These are phyloP conservation scores for Inonotus hispidus DNA, from an alignment of 1,284 basidiomycete genomes.

Conservation along the genomic window DNA sequence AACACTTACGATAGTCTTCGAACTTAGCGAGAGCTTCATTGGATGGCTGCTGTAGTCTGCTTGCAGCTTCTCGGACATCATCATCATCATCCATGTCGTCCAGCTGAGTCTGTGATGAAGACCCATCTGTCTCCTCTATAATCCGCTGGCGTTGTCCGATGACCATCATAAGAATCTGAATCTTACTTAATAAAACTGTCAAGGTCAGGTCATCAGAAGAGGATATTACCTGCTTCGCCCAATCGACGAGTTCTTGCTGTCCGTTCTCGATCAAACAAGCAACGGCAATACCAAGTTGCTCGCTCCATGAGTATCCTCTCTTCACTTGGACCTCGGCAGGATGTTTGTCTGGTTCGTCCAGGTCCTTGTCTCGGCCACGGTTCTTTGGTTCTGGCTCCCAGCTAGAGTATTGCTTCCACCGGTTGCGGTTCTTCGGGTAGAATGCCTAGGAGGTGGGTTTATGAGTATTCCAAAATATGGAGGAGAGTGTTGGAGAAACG, in stretches of 20 bases:
- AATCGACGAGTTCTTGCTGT: slow-evolving; percentile 62
- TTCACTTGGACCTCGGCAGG: slow-evolving; percentile 76
- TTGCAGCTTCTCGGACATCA: slow-evolving; percentile 33
- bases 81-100: slow-evolving; percentile 43
- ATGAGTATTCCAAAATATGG: slow-evolving; percentile 25
- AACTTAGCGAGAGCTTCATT: slow-evolving; percentile 69
- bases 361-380: slow-evolving; percentile 31
- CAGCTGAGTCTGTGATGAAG: slow-evolving; percentile 31
- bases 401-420: slow-evolving; percentile 82
- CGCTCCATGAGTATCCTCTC: slow-evolving; percentile 85
- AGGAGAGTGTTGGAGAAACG: slow-evolving; percentile 20
- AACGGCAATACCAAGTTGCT: slow-evolving; percentile 84
- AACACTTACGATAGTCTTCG: slow-evolving; percentile 63
- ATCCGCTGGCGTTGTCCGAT: slow-evolving; percentile 64
- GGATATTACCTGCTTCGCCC: slow-evolving; percentile 69
- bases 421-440: slow-evolving; percentile 82
- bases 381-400: slow-evolving; percentile 64
- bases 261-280: slow-evolving; percentile 66
- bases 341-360: slow-evolving; percentile 40
- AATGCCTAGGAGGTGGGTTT: slow-evolving; percentile 55
- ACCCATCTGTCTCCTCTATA: slow-evolving; percentile 64
- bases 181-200: background rate
- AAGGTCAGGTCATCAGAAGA: background rate
- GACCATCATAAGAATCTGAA: slow-evolving; percentile 63
- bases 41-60: slow-evolving; percentile 47